Evolutionary conservation across 2,329 filamentous ascomycete species (phyloP).

Genomic region (Piedraia hortae): DNA sequence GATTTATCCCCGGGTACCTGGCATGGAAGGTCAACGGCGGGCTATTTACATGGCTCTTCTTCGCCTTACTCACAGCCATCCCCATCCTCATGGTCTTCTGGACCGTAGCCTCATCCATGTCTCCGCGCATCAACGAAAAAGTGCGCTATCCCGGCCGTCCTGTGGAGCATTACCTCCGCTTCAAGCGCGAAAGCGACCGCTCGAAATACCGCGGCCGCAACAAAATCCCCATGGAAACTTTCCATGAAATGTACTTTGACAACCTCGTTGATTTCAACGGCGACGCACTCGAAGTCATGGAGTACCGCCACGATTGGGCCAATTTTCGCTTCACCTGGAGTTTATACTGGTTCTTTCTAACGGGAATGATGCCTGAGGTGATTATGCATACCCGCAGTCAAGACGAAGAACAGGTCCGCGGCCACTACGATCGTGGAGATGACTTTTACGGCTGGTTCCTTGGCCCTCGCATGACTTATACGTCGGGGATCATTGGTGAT

Average conservation of each 20-base stretch:
- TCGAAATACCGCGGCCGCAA: slow-evolving; percentile 47
- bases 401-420: slow-evolving; percentile 92
- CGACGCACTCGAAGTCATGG: slow-evolving; percentile 64
- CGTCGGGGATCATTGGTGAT: slow-evolving; percentile 77
- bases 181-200: slow-evolving; percentile 34
- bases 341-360: slow-evolving; percentile 69
- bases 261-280: slow-evolving; percentile 88
- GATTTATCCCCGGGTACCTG: slow-evolving; percentile 48
- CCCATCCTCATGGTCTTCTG: slow-evolving; percentile 66
- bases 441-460: slow-evolving; percentile 99
- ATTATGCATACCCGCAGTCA: slow-evolving; percentile 82
- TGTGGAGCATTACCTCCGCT: slow-evolving; percentile 71
- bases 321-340: slow-evolving; percentile 72
- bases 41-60: slow-evolving; percentile 65
- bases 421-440: slow-evolving; percentile 92
- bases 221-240: slow-evolving; percentile 76
- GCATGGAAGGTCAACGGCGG: slow-evolving; percentile 66
- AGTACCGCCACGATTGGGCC: slow-evolving; percentile 93
- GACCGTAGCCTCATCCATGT: slow-evolving; percentile 50
- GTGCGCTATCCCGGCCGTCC: slow-evolving; percentile 60
- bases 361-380: slow-evolving; percentile 66
- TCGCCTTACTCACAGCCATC: slow-evolving; percentile 48
- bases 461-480: slow-evolving; percentile 96
- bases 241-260: slow-evolving; percentile 95
- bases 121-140: slow-evolving; percentile 81